phyloP scores from a whole-genome alignment of 192 early-diverging fungal genomes.

The Entophlyctis luteolus region DNA sequence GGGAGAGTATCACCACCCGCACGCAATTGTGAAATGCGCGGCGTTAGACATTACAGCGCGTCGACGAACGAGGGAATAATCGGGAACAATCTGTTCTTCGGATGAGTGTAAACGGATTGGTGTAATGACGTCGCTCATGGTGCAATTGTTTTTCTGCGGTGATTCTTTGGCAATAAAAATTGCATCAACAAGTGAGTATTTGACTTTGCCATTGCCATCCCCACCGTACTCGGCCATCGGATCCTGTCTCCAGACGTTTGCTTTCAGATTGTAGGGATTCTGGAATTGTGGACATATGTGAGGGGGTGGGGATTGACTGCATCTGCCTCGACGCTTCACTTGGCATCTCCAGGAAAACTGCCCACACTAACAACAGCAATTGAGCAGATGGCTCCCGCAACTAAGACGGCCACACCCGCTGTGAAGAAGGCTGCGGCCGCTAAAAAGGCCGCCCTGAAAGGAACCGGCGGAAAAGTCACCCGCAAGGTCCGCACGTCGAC shows the following conservation, averaged over 20 bases:
- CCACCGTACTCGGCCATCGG: no score
- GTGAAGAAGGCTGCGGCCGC: slow-evolving; percentile 86
- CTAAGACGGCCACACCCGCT: slow-evolving; percentile 34
- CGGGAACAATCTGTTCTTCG: not conserved
- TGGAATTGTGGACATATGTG: no score
- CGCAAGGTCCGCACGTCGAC: slow-evolving; percentile 87
- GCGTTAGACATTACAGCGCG: not conserved
- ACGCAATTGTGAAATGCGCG: not conserved
- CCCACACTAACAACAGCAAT: no score
- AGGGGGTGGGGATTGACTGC: no score
- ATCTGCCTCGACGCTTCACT: no score
- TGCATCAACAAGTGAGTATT: not conserved
- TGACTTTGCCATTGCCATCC: no score
- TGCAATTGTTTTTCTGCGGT: not conserved
- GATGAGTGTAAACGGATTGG: not conserved
- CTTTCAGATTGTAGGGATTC: no score
- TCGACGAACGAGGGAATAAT: slow-evolving; percentile 1
- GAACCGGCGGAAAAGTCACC: slow-evolving; percentile 73
- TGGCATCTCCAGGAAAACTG: no score
- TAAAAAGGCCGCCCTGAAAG: slow-evolving; percentile 98
- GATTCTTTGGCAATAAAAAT: not conserved
- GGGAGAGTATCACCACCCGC: not conserved
- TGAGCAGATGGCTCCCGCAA: no score
- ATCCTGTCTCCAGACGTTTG: no score
- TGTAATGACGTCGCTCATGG: not conserved